Evolutionary conservation across 225 moss, liverwort and hornwort species (phyloP), one percentile per base, ranked within the genome.

Genomic region (Physcomitrellopsis africana): DNA sequence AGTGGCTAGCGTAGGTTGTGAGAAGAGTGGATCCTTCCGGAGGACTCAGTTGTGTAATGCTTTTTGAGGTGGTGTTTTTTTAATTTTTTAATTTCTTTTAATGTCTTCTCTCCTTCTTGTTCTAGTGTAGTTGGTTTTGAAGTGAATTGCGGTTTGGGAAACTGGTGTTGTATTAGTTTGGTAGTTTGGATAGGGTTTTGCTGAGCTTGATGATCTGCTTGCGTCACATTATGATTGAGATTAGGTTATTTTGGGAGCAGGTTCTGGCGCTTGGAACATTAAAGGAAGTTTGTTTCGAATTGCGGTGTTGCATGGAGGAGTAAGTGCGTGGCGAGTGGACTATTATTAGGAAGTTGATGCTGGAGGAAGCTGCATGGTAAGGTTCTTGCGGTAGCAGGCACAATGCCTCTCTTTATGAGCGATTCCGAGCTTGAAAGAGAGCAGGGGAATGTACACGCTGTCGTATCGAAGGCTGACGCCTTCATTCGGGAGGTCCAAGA

Each of bases 391-490:
- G 59, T 59, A 65, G 24, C 37, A 45, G 54, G 68, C 77, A 80
- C 68, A 23, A 99, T 99, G 97, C 86, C 89, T 77, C 83, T 88
- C 43, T 91, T 90, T 75, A 79, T 93, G 52, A 88, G 85, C 17
- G 94, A 99, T 59, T 89, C 90, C 3, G 97, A 93, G 84, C 86
- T 99, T 61, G 86, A 80, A 73, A 85, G 43, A 80, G 89, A 81
- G 84, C 72, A 19, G 75, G 89, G 66, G 68, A 85, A 86, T 79
- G 83, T 85, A 9, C 78, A 82, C 13, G 89, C 70, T 3, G 84
- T 93, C 14, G 89, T 86, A 23, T 69, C 51, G 26, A 89, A 73
- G 68, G 97, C 90, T 37, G 87, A 90, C 80, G 85, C 63, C 29
- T 81, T 80, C 16, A 85, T 99, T 65, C 85, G 85, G 19, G 97